These are phyloP conservation scores for Dendryphion nanum DNA, from an alignment of 2,329 filamentous ascomycete species.

Conservation along the genomic window DNA sequence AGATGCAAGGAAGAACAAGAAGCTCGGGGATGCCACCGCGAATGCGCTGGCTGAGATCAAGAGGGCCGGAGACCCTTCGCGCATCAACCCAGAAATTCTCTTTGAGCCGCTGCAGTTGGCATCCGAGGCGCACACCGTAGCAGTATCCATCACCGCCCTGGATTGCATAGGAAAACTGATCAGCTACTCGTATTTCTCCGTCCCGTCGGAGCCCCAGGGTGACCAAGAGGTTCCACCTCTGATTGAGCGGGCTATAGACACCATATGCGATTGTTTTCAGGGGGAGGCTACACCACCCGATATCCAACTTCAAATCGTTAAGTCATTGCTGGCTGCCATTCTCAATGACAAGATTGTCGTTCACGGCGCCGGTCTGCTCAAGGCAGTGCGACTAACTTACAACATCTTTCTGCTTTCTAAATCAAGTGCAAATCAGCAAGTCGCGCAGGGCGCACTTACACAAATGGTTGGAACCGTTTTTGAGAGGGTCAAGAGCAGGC, in stretches of 20 bases:
- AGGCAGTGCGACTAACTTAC: constrained; percentile 96
- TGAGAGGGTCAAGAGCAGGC: constrained; percentile 81
- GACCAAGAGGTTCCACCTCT: constrained; percentile 60
- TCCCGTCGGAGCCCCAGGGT: constrained; percentile 51
- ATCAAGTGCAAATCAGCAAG: constrained; percentile 90
- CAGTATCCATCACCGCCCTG: constrained; percentile 83
- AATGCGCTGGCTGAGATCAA: constrained; percentile 84
- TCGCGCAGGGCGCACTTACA: constrained; percentile 92
- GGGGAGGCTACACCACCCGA: constrained; percentile 90
- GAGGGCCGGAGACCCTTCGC: constrained; percentile 69
- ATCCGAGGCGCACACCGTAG: constrained; percentile 79
- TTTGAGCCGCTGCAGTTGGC: constrained; percentile 90
- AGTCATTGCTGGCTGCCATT: constrained; percentile 91
- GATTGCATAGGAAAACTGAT: constrained; percentile 99
- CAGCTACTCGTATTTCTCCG: constrained; percentile 96
- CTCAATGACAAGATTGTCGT: constrained; percentile 99
- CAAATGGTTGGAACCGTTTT: constrained; percentile 99
- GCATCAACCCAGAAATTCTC: constrained; percentile 86
- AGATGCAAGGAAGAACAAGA: constrained; percentile 83
- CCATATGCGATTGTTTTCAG: constrained; percentile 98
- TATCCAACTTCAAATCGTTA: constrained; percentile 96
- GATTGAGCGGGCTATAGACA: constrained; percentile 97
- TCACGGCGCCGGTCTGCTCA: constrained; percentile 90
- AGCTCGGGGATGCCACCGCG: constrained; percentile 77
- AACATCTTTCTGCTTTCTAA: constrained; percentile 97